These are phyloP conservation scores for Pichia deserticola DNA, from an alignment of 805 yeast species.

Conservation along the genomic window DNA sequence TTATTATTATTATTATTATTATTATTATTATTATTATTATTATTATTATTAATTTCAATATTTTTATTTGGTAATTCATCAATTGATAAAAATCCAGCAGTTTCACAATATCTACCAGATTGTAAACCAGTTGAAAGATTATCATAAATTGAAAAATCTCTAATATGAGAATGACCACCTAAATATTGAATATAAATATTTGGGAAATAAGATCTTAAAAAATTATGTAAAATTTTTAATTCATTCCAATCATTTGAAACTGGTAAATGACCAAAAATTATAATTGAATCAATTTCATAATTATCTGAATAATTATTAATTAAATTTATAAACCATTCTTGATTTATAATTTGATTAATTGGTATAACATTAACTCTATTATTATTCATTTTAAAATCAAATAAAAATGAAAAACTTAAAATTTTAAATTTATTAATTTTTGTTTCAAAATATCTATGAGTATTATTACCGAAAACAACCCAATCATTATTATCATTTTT, in stretches of 20 bases:
- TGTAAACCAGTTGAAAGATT: constrained; percentile 67
- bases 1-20: too few relatives aligned
- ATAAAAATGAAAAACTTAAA: constrained; percentile 71
- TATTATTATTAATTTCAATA: not conserved
- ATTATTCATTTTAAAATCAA: constrained; percentile 62
- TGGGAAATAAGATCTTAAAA: constrained; percentile 54
- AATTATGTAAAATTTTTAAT: constrained; percentile 36
- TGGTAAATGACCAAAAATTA: constrained; percentile 79
- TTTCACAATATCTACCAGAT: constrained; percentile 89
- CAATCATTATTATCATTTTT: constrained; percentile 34
- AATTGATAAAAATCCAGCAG: constrained; percentile 80
- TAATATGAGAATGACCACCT: constrained; percentile 91
- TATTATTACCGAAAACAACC: constrained; percentile 61
- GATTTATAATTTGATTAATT: constrained; percentile 42
- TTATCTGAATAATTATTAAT: constrained; percentile 26
- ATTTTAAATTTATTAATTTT: constrained; percentile 42
- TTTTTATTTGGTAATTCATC: constrained; percentile 3
- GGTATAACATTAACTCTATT: constrained; percentile 57
- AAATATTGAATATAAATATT: constrained; percentile 67
- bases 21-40: too few relatives aligned
- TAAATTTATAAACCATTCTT: constrained; percentile 58
- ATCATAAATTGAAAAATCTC: constrained; percentile 75
- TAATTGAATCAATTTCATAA: constrained; percentile 50
- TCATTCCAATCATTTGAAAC: constrained; percentile 51
- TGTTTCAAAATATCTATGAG: constrained; percentile 60